Evolutionary conservation across 108 stramenopile species (phyloP).

Genomic region (Nitzschia sp.): DNA sequence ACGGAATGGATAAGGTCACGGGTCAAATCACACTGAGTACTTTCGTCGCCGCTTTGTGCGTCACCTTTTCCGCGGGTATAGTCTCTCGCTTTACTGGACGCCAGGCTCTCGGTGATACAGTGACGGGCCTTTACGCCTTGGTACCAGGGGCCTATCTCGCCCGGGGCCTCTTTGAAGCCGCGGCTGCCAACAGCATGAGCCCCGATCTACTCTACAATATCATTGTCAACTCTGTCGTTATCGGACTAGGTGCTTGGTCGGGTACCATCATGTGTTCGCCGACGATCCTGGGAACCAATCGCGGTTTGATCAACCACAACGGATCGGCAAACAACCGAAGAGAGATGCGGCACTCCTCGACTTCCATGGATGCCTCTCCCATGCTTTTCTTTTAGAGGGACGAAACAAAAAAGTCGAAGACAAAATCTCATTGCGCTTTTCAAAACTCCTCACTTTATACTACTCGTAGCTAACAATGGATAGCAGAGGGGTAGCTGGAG

Average conservation of each 20-base stretch:
- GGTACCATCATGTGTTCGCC: slow-evolving; percentile 32
- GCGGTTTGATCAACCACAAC: neutral
- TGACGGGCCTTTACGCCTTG: slow-evolving; percentile 27
- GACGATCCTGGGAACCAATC: slow-evolving; percentile 23
- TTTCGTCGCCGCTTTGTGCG: slow-evolving; percentile 21
- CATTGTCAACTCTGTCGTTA: slow-evolving; percentile 18
- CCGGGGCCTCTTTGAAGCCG: slow-evolving; percentile 10
- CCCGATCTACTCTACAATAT: neutral
- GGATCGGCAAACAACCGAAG: neutral
- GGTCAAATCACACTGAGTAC: slow-evolving; percentile 3
- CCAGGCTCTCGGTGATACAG: slow-evolving; percentile 30
- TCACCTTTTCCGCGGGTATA: slow-evolving; percentile 29
- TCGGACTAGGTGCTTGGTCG: slow-evolving; percentile 35
- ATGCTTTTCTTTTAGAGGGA: slow-evolving; percentile 8
- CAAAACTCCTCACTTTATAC: too few species aligned
- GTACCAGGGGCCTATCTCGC: slow-evolving; percentile 33
- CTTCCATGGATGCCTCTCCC: slow-evolving; percentile 3
- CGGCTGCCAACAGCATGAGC: neutral
- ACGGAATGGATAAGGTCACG: neutral
- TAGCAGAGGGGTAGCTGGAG: too few species aligned
- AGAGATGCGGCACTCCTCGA: neutral
- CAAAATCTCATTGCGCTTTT: too few species aligned
- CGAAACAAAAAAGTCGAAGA: too few species aligned
- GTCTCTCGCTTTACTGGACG: slow-evolving; percentile 34
- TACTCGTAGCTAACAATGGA: too few species aligned